These are phyloP conservation scores for Auriculariales sp. DNA, from an alignment of 768 basidiomycete genomes.

Conservation along the genomic window DNA sequence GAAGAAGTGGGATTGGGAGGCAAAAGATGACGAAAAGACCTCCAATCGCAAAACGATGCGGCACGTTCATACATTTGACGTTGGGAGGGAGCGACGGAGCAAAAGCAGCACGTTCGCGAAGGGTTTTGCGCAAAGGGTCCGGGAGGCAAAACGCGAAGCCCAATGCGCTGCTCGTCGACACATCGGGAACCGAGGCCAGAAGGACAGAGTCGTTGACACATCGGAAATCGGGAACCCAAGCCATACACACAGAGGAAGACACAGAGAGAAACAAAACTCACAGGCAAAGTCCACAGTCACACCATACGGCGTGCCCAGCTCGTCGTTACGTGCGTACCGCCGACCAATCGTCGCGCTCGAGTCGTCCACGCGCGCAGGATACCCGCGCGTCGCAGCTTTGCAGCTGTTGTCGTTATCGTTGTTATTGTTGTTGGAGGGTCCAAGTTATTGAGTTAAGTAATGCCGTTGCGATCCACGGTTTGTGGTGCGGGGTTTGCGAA, in stretches of 20 bases:
- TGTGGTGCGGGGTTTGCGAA: too few relatives aligned
- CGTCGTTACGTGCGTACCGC: slow-evolving; percentile 95
- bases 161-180: too few relatives aligned
- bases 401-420: too few relatives aligned
- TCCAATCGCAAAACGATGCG: too few relatives aligned
- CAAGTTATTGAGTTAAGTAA: too few relatives aligned
- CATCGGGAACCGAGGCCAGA: slow-evolving; percentile 4
- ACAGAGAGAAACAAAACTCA: slow-evolving; percentile 20
- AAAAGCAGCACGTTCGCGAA: too few relatives aligned
- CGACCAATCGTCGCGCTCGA: slow-evolving; percentile 91
- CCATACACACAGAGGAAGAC: background rate
- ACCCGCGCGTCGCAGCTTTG: slow-evolving; percentile 75
- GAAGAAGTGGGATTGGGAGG: too few relatives aligned
- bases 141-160: background rate
- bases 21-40: too few relatives aligned
- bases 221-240: slow-evolving; percentile 3
- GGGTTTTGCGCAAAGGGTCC: background rate
- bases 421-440: too few relatives aligned
- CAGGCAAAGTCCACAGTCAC: slow-evolving; percentile 92
- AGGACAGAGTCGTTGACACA: slow-evolving; percentile 1
- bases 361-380: slow-evolving; percentile 88
- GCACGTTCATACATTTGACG: too few relatives aligned
- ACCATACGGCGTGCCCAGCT: slow-evolving; percentile 94
- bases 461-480: too few relatives aligned
- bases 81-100: too few relatives aligned